Evolutionary conservation across 164 flowering plant genomes (phyloP).

Genomic region (Saururus chinensis): DNA sequence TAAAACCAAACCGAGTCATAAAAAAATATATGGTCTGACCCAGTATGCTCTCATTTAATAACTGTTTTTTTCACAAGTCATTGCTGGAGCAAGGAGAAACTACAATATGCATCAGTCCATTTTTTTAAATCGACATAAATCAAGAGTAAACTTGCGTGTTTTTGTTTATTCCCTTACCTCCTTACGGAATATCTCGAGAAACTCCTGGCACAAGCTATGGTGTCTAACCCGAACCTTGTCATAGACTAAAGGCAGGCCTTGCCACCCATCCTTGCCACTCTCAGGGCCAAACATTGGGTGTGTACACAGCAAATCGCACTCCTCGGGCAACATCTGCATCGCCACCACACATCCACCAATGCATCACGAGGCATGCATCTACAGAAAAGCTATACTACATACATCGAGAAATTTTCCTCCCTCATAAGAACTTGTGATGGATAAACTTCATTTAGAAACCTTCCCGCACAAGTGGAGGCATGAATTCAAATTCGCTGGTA

Average conservation of each 20-base stretch:
- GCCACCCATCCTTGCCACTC: constrained; percentile 72
- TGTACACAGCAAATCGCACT: constrained; percentile 57
- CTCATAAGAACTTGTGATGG: too few relatives aligned
- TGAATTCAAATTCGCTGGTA: too few relatives aligned
- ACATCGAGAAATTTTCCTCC: too few relatives aligned
- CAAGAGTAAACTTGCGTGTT: background rate
- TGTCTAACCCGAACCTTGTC: constrained; percentile 56
- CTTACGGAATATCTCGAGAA: constrained; percentile 40
- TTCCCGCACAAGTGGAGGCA: too few relatives aligned
- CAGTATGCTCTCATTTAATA: too few relatives aligned
- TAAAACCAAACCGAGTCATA: too few relatives aligned
- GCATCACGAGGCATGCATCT: background rate
- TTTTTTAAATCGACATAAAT: background rate
- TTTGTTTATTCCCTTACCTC: constrained; percentile 27
- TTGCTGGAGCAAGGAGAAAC: too few relatives aligned
- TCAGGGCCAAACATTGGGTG: constrained; percentile 91
- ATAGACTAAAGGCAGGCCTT: constrained; percentile 35
- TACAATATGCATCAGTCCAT: too few relatives aligned
- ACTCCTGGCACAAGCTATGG: constrained; percentile 31
- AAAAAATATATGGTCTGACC: too few relatives aligned
- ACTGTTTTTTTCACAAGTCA: too few relatives aligned
- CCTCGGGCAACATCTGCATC: constrained; percentile 38
- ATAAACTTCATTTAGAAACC: too few relatives aligned
- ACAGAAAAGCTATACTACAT: too few relatives aligned
- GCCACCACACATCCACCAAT: background rate